These are phyloP conservation scores for Vairimorpha necatrix DNA, from an alignment of 371 early-diverging fungal species.

Conservation along the genomic window DNA sequence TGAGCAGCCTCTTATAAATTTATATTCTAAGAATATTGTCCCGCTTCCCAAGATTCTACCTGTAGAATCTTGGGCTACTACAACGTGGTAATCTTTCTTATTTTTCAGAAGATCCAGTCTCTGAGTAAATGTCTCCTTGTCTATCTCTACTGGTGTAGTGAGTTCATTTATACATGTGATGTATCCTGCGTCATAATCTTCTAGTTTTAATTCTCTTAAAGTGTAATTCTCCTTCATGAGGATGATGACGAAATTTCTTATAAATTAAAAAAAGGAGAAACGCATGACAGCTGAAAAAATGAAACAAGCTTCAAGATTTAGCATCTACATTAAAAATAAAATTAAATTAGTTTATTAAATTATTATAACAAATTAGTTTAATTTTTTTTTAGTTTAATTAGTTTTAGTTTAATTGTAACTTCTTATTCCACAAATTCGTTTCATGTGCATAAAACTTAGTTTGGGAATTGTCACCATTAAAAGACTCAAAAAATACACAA, in stretches of 20 bases:
- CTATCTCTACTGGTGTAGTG: slow-evolving; percentile 71
- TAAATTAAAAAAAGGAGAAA: neutral
- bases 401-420: no score
- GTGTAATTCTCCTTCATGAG: neutral
- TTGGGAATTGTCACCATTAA: slow-evolving; percentile 63
- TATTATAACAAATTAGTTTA: no score
- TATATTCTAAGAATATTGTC: slow-evolving; percentile 83
- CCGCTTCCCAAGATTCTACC: slow-evolving; percentile 76
- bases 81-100: slow-evolving; percentile 65
- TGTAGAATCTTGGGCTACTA: slow-evolving; percentile 45
- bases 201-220: slow-evolving; percentile 30
- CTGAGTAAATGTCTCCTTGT: slow-evolving; percentile 69
- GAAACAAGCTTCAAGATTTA: no score
- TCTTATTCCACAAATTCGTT: slow-evolving; percentile 54
- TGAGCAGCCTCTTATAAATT: slow-evolving; percentile 80
- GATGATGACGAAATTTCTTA: neutral
- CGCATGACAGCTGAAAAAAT: no score
- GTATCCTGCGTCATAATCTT: slow-evolving; percentile 61
- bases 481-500: slow-evolving; percentile 53
- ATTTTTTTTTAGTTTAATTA: no score
- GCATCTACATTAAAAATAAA: no score
- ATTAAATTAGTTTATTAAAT: no score
- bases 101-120: slow-evolving; percentile 67
- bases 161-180: slow-evolving; percentile 70
- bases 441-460: slow-evolving; percentile 62